phyloP scores from a whole-genome alignment of 2,329 filamentous ascomycete genomes.

The Pyrenochaeta sp. region DNA sequence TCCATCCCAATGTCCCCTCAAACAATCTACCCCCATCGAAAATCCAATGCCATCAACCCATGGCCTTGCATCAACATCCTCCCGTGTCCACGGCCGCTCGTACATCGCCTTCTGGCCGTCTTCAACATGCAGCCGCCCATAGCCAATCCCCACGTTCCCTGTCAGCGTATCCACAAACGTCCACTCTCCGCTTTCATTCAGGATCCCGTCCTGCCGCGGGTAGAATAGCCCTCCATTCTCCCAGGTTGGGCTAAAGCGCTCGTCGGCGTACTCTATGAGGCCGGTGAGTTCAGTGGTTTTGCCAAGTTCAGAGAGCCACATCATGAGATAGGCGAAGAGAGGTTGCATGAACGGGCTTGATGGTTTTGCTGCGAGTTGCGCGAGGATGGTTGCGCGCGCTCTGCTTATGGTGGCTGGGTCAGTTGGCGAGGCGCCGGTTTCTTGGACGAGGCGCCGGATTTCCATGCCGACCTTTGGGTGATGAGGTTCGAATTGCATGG shows the following conservation, averaged over 20 bases:
- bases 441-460: too few species aligned
- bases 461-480: too few species aligned
- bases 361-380: too few species aligned
- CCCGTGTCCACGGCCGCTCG: slow-evolving; percentile 39
- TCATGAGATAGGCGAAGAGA: too few species aligned
- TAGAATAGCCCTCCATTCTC: slow-evolving; percentile 49
- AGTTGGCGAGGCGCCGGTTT: too few species aligned
- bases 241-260: slow-evolving; percentile 44
- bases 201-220: slow-evolving; percentile 27
- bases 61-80: slow-evolving; percentile 39
- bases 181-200: slow-evolving; percentile 31
- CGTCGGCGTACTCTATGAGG: too few species aligned
- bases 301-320: too few species aligned
- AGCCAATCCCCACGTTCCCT: slow-evolving; percentile 48
- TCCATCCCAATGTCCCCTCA: slow-evolving; percentile 28
- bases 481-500: too few species aligned
- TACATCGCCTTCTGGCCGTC: slow-evolving; percentile 49
- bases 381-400: too few species aligned
- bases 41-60: slow-evolving; percentile 29
- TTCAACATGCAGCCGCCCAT: slow-evolving; percentile 46
- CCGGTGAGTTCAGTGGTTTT: too few species aligned
- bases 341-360: too few species aligned
- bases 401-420: too few species aligned
- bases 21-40: slow-evolving; percentile 27
- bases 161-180: slow-evolving; percentile 45